These are phyloP conservation scores for Beauveria rudraprayagi DNA, from an alignment of 2,329 filamentous ascomycete genomes.

Conservation along the genomic window DNA sequence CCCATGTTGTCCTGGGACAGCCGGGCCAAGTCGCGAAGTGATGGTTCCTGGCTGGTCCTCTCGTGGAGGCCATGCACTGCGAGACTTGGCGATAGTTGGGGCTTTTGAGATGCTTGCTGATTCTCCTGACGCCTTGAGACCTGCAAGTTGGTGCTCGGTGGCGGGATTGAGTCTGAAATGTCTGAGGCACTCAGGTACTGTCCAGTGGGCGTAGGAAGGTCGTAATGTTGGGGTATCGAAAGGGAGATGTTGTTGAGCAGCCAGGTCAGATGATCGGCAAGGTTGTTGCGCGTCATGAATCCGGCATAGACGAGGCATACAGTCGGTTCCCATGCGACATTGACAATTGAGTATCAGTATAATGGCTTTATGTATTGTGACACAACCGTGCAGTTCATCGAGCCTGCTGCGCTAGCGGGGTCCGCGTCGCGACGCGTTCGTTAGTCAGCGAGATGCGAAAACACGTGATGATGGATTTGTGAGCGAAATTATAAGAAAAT, in stretches of 20 bases:
- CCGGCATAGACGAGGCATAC: constrained; percentile 18
- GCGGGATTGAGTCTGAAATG: background rate
- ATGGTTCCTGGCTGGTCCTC: background rate
- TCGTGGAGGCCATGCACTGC: background rate
- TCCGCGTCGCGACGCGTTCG: constrained; percentile 12
- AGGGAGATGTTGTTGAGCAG: constrained; percentile 40
- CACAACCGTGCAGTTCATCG: background rate
- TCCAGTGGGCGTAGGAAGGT: constrained; percentile 27
- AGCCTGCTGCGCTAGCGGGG: constrained; percentile 5
- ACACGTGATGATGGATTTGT: constrained; percentile 8
- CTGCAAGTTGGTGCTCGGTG: background rate
- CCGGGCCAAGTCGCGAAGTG: background rate
- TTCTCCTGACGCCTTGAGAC: background rate
- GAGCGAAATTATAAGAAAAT: no score
- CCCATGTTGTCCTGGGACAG: constrained; percentile 32
- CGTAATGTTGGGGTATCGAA: constrained; percentile 31
- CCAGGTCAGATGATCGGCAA: constrained; percentile 50
- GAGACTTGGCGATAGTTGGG: background rate
- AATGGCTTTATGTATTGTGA: background rate
- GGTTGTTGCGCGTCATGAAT: constrained; percentile 57
- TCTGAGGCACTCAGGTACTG: constrained; percentile 13
- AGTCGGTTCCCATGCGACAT: background rate
- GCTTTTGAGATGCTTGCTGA: background rate
- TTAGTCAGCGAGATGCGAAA: constrained; percentile 14
- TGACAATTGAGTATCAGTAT: background rate